Evolutionary conservation across 2,329 filamentous ascomycete species (phyloP).

Genomic region (Phaeosphaeria sp.): DNA sequence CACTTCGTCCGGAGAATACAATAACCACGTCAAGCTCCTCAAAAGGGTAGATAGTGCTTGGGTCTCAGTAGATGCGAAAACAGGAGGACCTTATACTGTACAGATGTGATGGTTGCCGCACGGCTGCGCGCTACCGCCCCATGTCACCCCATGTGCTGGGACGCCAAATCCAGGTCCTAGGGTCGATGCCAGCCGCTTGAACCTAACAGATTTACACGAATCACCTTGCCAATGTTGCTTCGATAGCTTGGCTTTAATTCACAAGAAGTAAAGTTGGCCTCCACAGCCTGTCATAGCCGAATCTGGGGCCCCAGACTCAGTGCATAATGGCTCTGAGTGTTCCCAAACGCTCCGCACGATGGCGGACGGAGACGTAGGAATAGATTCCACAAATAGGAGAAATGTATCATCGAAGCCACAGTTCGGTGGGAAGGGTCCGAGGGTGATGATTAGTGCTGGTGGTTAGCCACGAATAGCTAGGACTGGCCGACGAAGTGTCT

Average conservation of each 20-base stretch:
- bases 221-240: slow-evolving; percentile 29
- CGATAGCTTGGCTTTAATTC: slow-evolving; percentile 27
- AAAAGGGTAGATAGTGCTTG: neutral
- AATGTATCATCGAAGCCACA: slow-evolving; percentile 3
- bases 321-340: slow-evolving; percentile 14
- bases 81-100: slow-evolving; percentile 1
- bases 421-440: slow-evolving; percentile 16
- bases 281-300: slow-evolving; percentile 10
- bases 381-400: slow-evolving; percentile 36
- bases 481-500: slow-evolving; percentile 18
- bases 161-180: slow-evolving; percentile 25
- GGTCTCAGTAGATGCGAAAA: neutral
- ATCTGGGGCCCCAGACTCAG: slow-evolving; percentile 32
- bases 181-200: slow-evolving; percentile 14
- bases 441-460: slow-evolving; percentile 14
- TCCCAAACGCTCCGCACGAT: slow-evolving; percentile 18
- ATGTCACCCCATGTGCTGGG: slow-evolving; percentile 26
- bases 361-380: slow-evolving; percentile 9
- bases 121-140: slow-evolving; percentile 19
- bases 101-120: slow-evolving; percentile 28
- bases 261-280: slow-evolving; percentile 9
- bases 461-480: slow-evolving; percentile 25
- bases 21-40: neutral
- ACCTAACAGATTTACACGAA: slow-evolving; percentile 37
- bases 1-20: neutral